Base-by-base conservation (phyloP, 2,329 filamentous ascomycete genomes). In the Phaeosphaeriaceae sp. region DNA sequence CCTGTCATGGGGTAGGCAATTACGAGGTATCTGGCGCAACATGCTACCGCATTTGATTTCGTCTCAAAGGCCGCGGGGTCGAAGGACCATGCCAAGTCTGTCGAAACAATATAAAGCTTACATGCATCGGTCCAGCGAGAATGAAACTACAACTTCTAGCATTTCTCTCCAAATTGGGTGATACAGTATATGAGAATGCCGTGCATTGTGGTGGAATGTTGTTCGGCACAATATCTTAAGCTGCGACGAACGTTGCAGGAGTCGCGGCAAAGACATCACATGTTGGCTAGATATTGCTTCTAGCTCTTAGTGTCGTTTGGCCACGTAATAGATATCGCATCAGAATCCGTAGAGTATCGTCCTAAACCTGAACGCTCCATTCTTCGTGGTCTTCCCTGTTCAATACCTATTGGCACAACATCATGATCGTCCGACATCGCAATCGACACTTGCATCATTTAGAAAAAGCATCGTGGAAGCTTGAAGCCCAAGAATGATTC, bases 141-240 rank as follows among this genome's bases (percentile, higher is more conserved):
- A n/a, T n/a, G n/a, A n/a, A n/a, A n/a, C n/a, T n/a, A n/a, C n/a
- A n/a, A n/a, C n/a, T n/a, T n/a, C n/a, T n/a, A n/a, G n/a, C n/a
- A n/a, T n/a, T n/a, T n/a, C n/a, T n/a, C n/a, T n/a, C n/a, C n/a
- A n/a, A n/a, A n/a, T n/a, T n/a, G n/a, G n/a, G n/a, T n/a, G n/a
- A n/a, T n/a, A n/a, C n/a, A n/a, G n/a, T n/a, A n/a, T n/a, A n/a
- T n/a, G n/a, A 76, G n/a, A 72, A 54, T 17, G 63, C 59, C 2
- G 58, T 66, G 64, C 74, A 76, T 50, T 71, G 65, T 19, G 36
- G 45, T 10, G 74, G 74, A 20, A 76, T 66, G 27, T 75, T 70
- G 55, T 70, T 59, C 57, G 69, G 61, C 53, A 68, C 66, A 51
- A 76, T 61, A n/a, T 75, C 71, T 48, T 72, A 64, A 10, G 67